Percentiles rank a stretch among this genome's conserved stretches.
phyloP scores from a whole-genome alignment of 208 protist species.

The Lotmaria passim region DNA sequence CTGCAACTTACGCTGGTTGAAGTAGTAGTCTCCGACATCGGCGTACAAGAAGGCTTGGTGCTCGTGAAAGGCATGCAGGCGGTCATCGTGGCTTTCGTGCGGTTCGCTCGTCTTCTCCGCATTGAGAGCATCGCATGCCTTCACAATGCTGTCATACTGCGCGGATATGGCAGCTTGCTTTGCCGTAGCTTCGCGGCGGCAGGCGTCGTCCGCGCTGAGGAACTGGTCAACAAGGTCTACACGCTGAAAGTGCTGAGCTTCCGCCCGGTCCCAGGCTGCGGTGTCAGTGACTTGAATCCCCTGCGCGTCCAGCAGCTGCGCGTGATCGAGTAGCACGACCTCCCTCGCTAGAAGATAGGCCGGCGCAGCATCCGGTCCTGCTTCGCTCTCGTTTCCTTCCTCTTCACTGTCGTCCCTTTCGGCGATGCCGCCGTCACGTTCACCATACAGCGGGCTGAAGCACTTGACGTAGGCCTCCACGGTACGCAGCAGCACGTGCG shows the following conservation, averaged over 20 bases:
- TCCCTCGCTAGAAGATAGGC: constrained; percentile 51
- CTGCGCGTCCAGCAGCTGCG: constrained; percentile 62
- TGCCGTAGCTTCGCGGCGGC: constrained; percentile 1
- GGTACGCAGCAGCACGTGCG: constrained; percentile 66
- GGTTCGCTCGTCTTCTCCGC: background rate
- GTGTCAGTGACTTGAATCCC: constrained; percentile 15
- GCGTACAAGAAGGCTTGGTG: constrained; percentile 42
- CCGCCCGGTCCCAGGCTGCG: constrained; percentile 46
- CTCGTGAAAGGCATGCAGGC: constrained; percentile 2
- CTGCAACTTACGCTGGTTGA: constrained; percentile 80
- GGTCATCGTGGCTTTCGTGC: background rate
- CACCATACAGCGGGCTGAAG: constrained; percentile 5
- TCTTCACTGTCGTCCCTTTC: background rate
- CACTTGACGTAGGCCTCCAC: constrained; percentile 51
- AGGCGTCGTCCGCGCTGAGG: constrained; percentile 37
- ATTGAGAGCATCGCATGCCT: background rate
- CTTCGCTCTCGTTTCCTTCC: background rate
- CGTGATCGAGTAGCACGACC: constrained; percentile 69
- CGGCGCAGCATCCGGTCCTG: background rate
- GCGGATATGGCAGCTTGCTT: background rate
- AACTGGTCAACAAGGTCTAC: constrained; percentile 41
- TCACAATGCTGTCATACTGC: constrained; percentile 23
- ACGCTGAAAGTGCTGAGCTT: constrained; percentile 31
- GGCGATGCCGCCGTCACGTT: too few species aligned
- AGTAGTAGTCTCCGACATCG: constrained; percentile 70